Evolutionary conservation across 1,284 basidiomycete species (phyloP), one percentile per base, ranked within the genome.

Genomic region (Pseudozyma tsukubaensis): DNA sequence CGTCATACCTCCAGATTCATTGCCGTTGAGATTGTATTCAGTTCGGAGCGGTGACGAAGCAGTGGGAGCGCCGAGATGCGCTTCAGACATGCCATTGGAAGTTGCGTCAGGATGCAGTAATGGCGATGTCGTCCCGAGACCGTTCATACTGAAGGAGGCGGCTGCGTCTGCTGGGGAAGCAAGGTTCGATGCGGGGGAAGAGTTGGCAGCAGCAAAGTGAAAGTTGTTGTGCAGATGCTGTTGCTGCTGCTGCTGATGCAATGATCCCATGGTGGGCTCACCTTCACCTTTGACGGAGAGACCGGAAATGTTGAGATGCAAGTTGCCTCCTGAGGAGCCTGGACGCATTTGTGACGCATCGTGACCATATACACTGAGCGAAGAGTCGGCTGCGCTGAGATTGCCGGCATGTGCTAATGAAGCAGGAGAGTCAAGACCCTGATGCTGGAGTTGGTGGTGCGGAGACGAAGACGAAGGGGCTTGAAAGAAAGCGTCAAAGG

Each of bases 241-340:
- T 44, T 63, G 69, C 0, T 64, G 58, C 21, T 63, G 69, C 0
- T 64, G 58, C 21, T 62, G 59, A 7, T 48, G 54, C 4, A 50
- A 49, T 14, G 44, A 5, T 3, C 24, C 44, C 44, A 45, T 24
- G 18, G 7, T 7, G 14, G 18, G 19, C 12, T 61, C 62, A 32
- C 40, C 37, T 21, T 69, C 71, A 13, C 40, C 47, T 12, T 75
- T 66, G 14, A 75, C 63, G 3, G 72, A 75, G n/a, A 75, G 63
- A 21, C 50, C 53, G 2, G 72, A 75, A 21, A 75, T 75, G 50
- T 75, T 75, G 50, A 75, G 72, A 52, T 75, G 62, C 9, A 75
- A 50, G 32, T 75, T 70, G 62, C 51, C 42, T 35, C 65, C 65
- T 24, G 72, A 69, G 1, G 72, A 66, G 50, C 39, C 57, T 35